Base-by-base conservation (phyloP, 176 grass and related monocot genomes). In the Melocanna baccifera region DNA sequence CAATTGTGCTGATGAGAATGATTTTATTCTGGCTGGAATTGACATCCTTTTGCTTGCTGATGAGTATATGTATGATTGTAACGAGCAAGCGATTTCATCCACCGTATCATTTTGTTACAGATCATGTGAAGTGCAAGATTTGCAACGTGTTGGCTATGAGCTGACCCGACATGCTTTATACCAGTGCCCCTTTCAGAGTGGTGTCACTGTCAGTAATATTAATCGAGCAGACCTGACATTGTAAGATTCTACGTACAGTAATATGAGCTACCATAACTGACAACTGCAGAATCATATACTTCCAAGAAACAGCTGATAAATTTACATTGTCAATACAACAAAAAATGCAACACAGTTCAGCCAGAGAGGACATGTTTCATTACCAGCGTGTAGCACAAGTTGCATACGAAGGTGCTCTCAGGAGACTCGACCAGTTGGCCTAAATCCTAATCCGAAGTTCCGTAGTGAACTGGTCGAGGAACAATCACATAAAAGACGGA, bases 401-500 rank as follows among this genome's bases (percentile, higher is more conserved):
- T 57, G 20, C 15, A 68, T 7, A 62, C 42, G 42, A 64, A 71
- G 53, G 63, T 55, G 29, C n/a, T 75, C 13, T 65, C 69, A 26
- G 12, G 19, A 65, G 12, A 62, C 22, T 50, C 9, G 7, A 32
- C 4, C 8, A 32, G 20, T 34, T 16, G 16, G 16, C 7, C 40
- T 63, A 45, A 45, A 12, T 45, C 11, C 11, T 45, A 71, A 59
- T 5, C 37, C 6, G 12, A 45, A 64, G 22, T 46, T 13, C 71
- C 32, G 50, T 64, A 53, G n/a, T 62, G 22, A 75, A 80, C 10
- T 22, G 61, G 30, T 87, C 68, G 4, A 59, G 36, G 42, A 36
- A 61, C 40, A 36, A 87, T 47, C 25, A 70, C n/a, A 80, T 69
- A 62, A 69, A 62, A 50, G 61, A 80, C 85, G 22, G 18, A 36